Evolutionary conservation across 2,329 filamentous ascomycete species (phyloP).

Genomic region (Bipolaris cookei): DNA sequence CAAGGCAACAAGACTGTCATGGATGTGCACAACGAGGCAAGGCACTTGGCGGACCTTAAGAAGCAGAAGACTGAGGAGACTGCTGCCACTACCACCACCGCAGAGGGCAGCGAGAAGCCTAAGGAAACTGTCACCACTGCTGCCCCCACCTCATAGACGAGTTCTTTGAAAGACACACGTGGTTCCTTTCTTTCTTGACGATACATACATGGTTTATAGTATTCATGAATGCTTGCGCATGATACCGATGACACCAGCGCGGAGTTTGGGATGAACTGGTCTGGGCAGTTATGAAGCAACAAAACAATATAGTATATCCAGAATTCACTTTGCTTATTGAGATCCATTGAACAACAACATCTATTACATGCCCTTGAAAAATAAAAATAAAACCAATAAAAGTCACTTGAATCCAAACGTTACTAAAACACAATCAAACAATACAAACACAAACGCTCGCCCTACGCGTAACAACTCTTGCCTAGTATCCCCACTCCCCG

Average conservation of each 20-base stretch:
- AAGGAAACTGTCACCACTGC: slow-evolving; percentile 18
- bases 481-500: slow-evolving; percentile 43
- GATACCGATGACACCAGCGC: slow-evolving; percentile 10
- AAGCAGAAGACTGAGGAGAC: slow-evolving; percentile 53
- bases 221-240: slow-evolving; percentile 17
- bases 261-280: slow-evolving; percentile 12
- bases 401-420: background rate
- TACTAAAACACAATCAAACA: background rate
- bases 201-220: slow-evolving; percentile 22
- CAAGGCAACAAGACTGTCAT: slow-evolving; percentile 85
- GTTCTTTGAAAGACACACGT: background rate
- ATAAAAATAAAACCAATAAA: background rate
- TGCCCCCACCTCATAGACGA: slow-evolving; percentile 19
- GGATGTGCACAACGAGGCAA: slow-evolving; percentile 91
- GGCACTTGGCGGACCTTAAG: slow-evolving; percentile 88
- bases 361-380: background rate
- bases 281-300: background rate
- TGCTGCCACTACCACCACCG: slow-evolving; percentile 51
- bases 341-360: background rate
- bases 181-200: slow-evolving; percentile 13
- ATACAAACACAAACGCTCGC: background rate
- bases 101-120: slow-evolving; percentile 54
- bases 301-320: slow-evolving; percentile 4
- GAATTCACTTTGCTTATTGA: background rate
- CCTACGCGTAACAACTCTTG: too few relatives aligned